phyloP scores from a whole-genome alignment of 148 eudicot genomes.

The Silene conica region DNA sequence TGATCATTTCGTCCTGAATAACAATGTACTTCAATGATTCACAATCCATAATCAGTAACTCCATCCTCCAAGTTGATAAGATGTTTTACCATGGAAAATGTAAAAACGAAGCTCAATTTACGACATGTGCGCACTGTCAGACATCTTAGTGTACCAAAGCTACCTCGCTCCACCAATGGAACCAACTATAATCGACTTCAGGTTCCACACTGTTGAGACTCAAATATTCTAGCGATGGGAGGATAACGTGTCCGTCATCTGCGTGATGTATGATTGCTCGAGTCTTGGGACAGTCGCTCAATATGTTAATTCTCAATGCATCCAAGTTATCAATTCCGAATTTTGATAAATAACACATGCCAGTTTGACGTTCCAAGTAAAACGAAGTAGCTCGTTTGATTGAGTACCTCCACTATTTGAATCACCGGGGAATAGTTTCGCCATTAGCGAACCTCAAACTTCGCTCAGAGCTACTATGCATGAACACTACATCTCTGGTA shows the following conservation, averaged over 20 bases:
- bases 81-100: conserved; percentile 16
- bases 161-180: background rate
- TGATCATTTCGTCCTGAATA: background rate
- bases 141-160: conserved; percentile 19
- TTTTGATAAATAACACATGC: conserved; percentile 20
- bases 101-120: conserved; percentile 19
- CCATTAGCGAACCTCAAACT: conserved; percentile 35
- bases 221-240: conserved; percentile 22
- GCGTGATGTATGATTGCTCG: background rate
- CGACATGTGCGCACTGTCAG: conserved; percentile 28
- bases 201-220: conserved; percentile 23
- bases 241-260: background rate
- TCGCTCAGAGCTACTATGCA: conserved; percentile 17
- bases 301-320: conserved; percentile 19
- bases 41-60: conserved; percentile 31
- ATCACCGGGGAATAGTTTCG: conserved; percentile 17
- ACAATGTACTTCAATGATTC: conserved; percentile 18
- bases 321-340: conserved; percentile 16
- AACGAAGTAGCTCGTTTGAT: conserved; percentile 20
- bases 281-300: conserved; percentile 28
- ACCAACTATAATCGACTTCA: conserved; percentile 18
- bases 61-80: conserved; percentile 22
- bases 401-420: conserved; percentile 20
- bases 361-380: conserved; percentile 32
- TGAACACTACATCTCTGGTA: conserved; percentile 15